Conservation (phyloP, 2,329 filamentous ascomycete genomes). For the Colletotrichum noveboracense region DNA sequence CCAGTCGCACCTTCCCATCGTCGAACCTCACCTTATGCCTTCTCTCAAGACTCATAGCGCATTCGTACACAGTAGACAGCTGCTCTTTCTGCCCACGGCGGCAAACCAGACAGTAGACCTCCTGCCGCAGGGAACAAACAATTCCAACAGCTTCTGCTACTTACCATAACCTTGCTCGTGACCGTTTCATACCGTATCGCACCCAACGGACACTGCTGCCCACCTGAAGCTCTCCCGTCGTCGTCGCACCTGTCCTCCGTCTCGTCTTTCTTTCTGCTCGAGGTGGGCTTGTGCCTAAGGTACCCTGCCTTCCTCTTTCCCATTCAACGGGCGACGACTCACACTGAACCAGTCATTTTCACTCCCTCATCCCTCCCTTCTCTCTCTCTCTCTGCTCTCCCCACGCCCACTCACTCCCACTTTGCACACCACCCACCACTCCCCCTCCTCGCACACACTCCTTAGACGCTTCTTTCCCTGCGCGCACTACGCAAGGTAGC, state of each 20-base stretch:
- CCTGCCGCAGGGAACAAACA: neutral
- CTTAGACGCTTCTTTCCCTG: neutral
- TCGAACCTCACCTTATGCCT: neutral
- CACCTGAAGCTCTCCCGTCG: neutral
- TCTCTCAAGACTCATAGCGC: neutral
- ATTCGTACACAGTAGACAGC: neutral
- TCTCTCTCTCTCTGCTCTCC: neutral
- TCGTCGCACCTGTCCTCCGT: neutral
- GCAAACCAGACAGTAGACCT: neutral
- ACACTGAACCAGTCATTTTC: slow-evolving; percentile 3
- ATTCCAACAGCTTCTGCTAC: neutral
- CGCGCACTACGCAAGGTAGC: neutral
- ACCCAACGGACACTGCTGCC: neutral
- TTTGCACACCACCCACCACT: neutral
- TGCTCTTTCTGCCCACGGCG: neutral
- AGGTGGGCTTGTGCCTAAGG: neutral
- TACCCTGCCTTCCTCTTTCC: neutral
- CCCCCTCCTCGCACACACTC: neutral
- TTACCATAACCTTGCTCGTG: neutral
- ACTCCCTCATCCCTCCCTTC: neutral
- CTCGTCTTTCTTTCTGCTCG: neutral
- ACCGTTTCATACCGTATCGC: neutral
- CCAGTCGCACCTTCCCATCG: neutral
- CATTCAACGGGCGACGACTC: neutral
- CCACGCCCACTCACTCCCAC: neutral